These are phyloP conservation scores for Lentinus brumalis DNA, from an alignment of 768 basidiomycete species.

Conservation along the genomic window DNA sequence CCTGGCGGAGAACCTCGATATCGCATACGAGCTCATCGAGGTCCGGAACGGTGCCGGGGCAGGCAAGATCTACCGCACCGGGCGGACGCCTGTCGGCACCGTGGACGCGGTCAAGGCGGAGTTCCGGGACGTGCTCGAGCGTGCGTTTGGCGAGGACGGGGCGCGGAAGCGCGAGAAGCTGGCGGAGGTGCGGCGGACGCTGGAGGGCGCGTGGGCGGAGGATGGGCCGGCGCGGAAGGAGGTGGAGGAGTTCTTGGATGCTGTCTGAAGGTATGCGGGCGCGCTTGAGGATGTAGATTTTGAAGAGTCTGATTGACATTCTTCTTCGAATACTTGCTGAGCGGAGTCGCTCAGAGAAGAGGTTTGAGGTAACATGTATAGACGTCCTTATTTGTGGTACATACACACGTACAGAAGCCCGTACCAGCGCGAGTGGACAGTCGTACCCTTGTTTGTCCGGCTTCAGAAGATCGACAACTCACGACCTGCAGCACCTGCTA, in stretches of 20 bases:
- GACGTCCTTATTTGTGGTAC: too few species aligned
- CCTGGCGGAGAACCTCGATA: slow-evolving; percentile 18
- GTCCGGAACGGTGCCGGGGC: slow-evolving; percentile 18
- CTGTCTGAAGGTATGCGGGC: background rate
- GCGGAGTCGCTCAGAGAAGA: too few species aligned
- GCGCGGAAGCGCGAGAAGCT: slow-evolving; percentile 23
- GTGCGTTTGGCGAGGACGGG: slow-evolving; percentile 26
- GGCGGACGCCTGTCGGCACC: slow-evolving; percentile 18
- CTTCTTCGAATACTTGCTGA: too few species aligned
- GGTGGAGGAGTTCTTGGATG: background rate
- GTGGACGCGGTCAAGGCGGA: slow-evolving; percentile 23
- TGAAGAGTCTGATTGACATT: too few species aligned
- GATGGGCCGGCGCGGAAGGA: background rate
- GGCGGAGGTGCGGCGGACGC: background rate
- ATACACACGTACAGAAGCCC: too few species aligned
- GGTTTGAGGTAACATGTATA: too few species aligned
- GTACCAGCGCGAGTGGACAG: too few species aligned
- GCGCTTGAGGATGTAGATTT: too few species aligned
- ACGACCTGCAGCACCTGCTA: too few species aligned
- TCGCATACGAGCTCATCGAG: slow-evolving; percentile 30
- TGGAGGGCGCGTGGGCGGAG: slow-evolving; percentile 1
- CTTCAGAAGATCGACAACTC: too few species aligned
- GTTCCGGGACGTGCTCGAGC: slow-evolving; percentile 11
- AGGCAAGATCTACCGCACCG: slow-evolving; percentile 16
- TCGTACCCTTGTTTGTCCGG: too few species aligned